Evolutionary conservation across 2,329 filamentous ascomycete genomes (phyloP).

Genomic region (Claviceps pusilla): DNA sequence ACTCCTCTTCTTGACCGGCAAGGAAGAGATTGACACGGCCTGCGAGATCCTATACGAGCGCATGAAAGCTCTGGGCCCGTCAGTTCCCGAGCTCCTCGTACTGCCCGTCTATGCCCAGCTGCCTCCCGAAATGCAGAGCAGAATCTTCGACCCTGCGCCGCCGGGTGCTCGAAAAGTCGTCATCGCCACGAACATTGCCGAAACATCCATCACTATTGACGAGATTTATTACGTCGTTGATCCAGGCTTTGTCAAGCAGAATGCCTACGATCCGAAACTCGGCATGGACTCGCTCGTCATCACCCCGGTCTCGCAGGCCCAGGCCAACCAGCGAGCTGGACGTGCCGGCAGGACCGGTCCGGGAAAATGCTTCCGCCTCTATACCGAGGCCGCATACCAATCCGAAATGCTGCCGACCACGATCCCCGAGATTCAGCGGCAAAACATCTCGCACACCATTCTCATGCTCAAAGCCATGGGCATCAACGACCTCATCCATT

Average conservation of each 20-base stretch:
- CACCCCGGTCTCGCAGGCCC: constrained; percentile 90
- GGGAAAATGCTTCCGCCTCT: constrained; percentile 88
- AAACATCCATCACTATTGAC: constrained; percentile 95
- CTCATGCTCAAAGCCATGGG: constrained; percentile 98
- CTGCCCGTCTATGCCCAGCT: constrained; percentile 92
- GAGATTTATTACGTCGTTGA: constrained; percentile 96
- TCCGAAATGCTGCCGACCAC: constrained; percentile 94
- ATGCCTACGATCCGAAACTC: constrained; percentile 89
- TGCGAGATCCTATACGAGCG: constrained; percentile 87
- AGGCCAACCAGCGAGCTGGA: constrained; percentile 86
- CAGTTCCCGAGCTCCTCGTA: constrained; percentile 81
- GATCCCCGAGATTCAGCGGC: constrained; percentile 89
- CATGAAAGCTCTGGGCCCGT: constrained; percentile 87
- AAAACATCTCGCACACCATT: constrained; percentile 85
- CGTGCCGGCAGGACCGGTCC: constrained; percentile 88
- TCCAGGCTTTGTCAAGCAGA: constrained; percentile 95
- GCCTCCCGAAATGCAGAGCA: constrained; percentile 83
- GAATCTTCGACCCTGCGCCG: constrained; percentile 87
- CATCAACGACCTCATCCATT: constrained; percentile 91
- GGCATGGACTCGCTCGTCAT: constrained; percentile 96
- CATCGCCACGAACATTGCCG: constrained; percentile 95
- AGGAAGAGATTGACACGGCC: constrained; percentile 92
- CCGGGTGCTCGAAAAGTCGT: constrained; percentile 81
- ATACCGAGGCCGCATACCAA: constrained; percentile 89
- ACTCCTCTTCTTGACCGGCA: constrained; percentile 88